A percentile compares a stretch with the other conserved stretches of the same genome.
phyloP scores from a whole-genome alignment of 257 asterid genomes.

The Penstemon barbatus region DNA sequence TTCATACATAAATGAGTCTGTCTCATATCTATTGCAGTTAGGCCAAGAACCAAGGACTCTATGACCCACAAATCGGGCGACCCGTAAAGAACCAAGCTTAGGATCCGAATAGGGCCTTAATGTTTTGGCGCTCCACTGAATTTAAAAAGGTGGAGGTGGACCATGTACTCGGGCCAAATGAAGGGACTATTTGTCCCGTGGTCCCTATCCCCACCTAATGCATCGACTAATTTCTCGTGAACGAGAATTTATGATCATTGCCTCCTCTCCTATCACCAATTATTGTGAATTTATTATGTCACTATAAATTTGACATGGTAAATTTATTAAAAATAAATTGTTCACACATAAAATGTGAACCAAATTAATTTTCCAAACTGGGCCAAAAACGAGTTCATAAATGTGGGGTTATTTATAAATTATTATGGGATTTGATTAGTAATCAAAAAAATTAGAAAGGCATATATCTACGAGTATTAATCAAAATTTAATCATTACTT shows the following conservation, averaged over 20 bases:
- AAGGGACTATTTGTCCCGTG: constrained; percentile 3
- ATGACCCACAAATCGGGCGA: constrained; percentile 3
- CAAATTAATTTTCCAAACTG: neutral
- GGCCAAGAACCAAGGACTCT: neutral
- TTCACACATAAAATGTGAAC: neutral
- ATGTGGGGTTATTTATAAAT: no score
- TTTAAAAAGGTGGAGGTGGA: constrained; percentile 33
- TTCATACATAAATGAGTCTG: neutral
- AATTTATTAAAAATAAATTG: neutral
- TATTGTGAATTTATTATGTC: neutral
- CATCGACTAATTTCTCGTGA: constrained; percentile 20
- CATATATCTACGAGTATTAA: no score
- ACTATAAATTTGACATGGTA: neutral
- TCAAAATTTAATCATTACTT: no score
- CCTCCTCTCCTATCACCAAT: constrained; percentile 4
- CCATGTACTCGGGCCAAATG: constrained; percentile 19
- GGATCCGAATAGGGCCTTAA: constrained; percentile 16
- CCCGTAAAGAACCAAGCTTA: neutral
- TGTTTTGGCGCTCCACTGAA: constrained; percentile 33
- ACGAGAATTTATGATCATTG: neutral
- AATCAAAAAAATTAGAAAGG: no score
- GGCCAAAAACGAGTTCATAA: neutral
- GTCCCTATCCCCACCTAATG: constrained; percentile 25
- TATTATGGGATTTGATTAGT: no score
- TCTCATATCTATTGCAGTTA: neutral